Evolutionary conservation across 352 stramenopile species (phyloP), one percentile per base, ranked within the genome.

Genomic region (Hyaloperonospora brassicae): DNA sequence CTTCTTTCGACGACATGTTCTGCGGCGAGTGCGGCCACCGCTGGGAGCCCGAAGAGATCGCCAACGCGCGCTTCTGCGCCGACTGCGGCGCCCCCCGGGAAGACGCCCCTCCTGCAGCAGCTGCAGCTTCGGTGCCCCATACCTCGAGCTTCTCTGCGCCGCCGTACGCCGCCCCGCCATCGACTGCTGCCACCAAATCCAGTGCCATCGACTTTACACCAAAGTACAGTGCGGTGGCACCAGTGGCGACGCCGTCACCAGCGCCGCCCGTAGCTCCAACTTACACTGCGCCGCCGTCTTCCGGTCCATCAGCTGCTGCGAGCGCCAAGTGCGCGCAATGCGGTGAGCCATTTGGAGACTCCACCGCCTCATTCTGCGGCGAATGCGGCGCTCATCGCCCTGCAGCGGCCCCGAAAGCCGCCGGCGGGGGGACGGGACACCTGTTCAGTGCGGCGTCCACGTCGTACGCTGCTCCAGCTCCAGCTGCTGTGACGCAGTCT

Each of bases 1-100:
- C n/a, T 30, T 64, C 59, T 52, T 47, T 45, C 40, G n/a, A 47
- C 45, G 27, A 35, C 35, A 88, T 92, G 77, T 92, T 92, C 62
- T 92, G 82, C 43, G 81, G 72, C 17, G 82, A 92, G 66, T 92
- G 82, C 55, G 82, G 82, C 47, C 80, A 88, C 55, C 70, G 76
- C 41, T 92, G 80, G 80, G 80, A 79, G 40, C 73, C 80, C 2
- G 80, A 89, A 41, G 82, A 92, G 65, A 88, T 90, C 61, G 76
- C 73, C 25, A 82, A 63, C 36, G 76, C 79, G 59, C 77, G 80
- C 63, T 92, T 92, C 62, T 92, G 82, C 60, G 82, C 82, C 48
- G 82, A 92, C 59, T 92, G 82, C 42, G 79, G 82, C 6, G 73
- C 79, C 22, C 76, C 79, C 4, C 78, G 82, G 13, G 79, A 90